A percentile compares a stretch with the other conserved stretches of the same genome.
phyloP scores from a whole-genome alignment of 768 basidiomycete species.

The Arthromyces matolae region DNA sequence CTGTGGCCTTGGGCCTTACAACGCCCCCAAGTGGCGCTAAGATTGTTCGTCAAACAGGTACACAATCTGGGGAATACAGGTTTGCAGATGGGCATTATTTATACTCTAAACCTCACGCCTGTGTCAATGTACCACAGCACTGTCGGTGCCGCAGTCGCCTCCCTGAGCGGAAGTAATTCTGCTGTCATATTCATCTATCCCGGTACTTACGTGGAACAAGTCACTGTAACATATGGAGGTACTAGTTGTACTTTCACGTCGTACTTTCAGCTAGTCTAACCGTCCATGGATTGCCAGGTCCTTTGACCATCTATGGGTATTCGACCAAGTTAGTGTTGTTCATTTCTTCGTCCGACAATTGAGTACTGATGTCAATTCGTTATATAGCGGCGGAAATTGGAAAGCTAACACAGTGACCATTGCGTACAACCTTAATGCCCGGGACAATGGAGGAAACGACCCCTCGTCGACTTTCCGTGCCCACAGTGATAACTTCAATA shows the following conservation, averaged over 20 bases:
- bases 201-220: conserved; percentile 27
- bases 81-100: not conserved
- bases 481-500: conserved; percentile 14
- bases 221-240: conserved; percentile 18
- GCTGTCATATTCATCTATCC: conserved; percentile 23
- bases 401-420: conserved; percentile 24
- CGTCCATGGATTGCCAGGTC: too few species aligned
- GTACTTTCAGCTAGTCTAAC: too few species aligned
- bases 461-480: conserved; percentile 26
- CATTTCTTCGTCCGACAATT: not conserved
- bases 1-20: conserved; percentile 11
- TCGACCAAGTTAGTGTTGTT: conserved; percentile 18
- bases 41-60: conserved; percentile 23
- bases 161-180: conserved; percentile 17
- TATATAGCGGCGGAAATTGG: conserved; percentile 17
- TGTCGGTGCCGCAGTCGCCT: conserved; percentile 21
- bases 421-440: conserved; percentile 25
- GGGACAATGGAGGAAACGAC: conserved; percentile 26
- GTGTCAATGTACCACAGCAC: conserved; percentile 4
- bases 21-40: conserved; percentile 25
- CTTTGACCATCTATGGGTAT: conserved; percentile 22
- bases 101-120: not conserved
- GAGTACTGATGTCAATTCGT: not conserved
- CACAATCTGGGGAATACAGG: conserved; percentile 23
- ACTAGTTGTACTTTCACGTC: too few species aligned